These are phyloP conservation scores for Aristolochia californica DNA, from an alignment of 164 flowering plant species.

Conservation along the genomic window DNA sequence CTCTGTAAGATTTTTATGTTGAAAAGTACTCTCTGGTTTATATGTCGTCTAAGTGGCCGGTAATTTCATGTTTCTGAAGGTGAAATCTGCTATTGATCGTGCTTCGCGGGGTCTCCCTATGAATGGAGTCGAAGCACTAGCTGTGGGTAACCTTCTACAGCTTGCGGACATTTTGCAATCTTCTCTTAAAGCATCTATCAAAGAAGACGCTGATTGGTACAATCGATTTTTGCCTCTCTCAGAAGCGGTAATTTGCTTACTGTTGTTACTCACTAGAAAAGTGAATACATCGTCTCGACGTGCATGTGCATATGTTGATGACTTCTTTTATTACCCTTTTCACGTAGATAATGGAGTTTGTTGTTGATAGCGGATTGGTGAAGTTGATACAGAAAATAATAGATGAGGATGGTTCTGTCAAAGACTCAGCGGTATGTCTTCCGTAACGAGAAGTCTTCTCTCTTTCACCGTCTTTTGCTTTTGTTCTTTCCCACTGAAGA, in stretches of 20 bases:
- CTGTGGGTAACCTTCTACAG: conserved; percentile 44
- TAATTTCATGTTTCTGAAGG: conserved; percentile 30
- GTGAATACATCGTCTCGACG: background rate
- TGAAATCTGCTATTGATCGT: conserved; percentile 50
- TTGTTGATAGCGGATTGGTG: conserved; percentile 33
- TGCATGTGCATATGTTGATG: background rate
- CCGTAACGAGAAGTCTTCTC: background rate
- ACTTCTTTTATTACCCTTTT: conserved; percentile 3
- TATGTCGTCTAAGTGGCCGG: too few species aligned
- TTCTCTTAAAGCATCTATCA: conserved; percentile 48
- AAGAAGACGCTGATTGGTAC: conserved; percentile 64
- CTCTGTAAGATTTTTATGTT: too few species aligned
- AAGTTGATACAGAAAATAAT: conserved; percentile 50
- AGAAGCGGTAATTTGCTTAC: conserved; percentile 40
- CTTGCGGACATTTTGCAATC: conserved; percentile 50
- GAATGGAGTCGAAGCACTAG: conserved; percentile 57
- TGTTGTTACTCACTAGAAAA: background rate
- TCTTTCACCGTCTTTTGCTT: background rate
- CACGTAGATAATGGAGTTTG: conserved; percentile 49
- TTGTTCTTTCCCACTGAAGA: background rate
- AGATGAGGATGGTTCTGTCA: conserved; percentile 78
- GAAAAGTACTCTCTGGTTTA: too few species aligned
- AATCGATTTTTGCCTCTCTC: conserved; percentile 69
- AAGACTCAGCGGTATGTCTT: conserved; percentile 70
- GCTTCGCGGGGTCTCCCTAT: conserved; percentile 46